A percentile compares a stretch with the other conserved stretches of the same genome.
These are phyloP conservation scores for Westerdykella sp. DNA, from an alignment of 2,329 filamentous ascomycete species.

Conservation along the genomic window DNA sequence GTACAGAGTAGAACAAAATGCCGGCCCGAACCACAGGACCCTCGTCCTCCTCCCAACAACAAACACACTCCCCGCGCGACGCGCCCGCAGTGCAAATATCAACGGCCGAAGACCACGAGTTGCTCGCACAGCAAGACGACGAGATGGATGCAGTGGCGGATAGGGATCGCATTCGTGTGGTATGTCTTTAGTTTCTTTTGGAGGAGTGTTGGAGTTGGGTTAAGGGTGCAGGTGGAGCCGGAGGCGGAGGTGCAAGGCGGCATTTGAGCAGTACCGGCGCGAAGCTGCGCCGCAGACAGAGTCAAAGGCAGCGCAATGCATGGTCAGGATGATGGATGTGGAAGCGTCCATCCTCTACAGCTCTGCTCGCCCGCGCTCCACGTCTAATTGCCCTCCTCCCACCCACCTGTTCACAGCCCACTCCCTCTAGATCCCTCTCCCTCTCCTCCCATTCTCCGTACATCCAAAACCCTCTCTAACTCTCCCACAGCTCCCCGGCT, in stretches of 20 bases:
- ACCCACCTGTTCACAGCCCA: background rate
- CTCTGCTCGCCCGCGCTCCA: background rate
- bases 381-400: background rate
- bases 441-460: background rate
- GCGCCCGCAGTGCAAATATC: slow-evolving; percentile 48
- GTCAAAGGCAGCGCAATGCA: too few species aligned
- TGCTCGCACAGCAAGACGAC: slow-evolving; percentile 27
- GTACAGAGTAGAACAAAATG: too few species aligned
- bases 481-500: slow-evolving; percentile 65
- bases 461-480: background rate
- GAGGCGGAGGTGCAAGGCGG: too few species aligned
- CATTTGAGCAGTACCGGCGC: too few species aligned
- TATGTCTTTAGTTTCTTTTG: slow-evolving; percentile 18
- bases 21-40: too few species aligned
- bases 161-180: slow-evolving; percentile 42
- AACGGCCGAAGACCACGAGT: slow-evolving; percentile 42
- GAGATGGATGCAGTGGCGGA: slow-evolving; percentile 32
- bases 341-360: background rate
- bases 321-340: too few species aligned
- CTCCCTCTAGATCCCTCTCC: background rate
- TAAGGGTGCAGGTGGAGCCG: too few species aligned
- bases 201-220: background rate
- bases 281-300: too few species aligned
- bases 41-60: too few species aligned
- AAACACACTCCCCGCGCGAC: background rate